Evolutionary conservation across 495 filamentous ascomycete genomes (phyloP), one percentile per base, ranked within the genome.

Genomic region (Penicillium pulvis): DNA sequence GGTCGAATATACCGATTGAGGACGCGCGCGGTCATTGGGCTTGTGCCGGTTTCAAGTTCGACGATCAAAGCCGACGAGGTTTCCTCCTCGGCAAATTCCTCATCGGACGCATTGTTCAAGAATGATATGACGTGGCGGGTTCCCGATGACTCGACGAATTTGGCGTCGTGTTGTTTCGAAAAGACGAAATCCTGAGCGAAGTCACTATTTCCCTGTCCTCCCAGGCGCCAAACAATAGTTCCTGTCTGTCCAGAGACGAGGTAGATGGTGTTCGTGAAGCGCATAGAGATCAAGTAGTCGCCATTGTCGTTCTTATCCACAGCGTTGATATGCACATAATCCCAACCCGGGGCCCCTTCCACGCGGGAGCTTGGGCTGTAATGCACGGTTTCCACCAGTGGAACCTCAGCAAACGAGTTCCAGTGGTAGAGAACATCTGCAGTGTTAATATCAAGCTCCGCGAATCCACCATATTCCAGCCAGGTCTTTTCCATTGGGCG

Each of bases 311-410:
- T 78, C 67, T 83, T 82, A 65, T 85, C 83, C 44, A 85, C 74
- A n/a, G 80, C 78, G 66, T 85, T 85, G 62, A 85, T 78, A 60
- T 85, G 83, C 67, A 85, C 82, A 65, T 83, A 85, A 60, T 87
- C 82, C 79, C 80, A 84, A 7, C 67, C 74, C 1, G 69, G 72
- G 2, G 45, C 39, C 26, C 44, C 64, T 41, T 68, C 63, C 1
- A 61, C 51, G 4, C 28, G 24, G 16, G 61, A 59, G n/a, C 12
- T 10, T 4, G 35, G 53, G 19, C 30, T 2, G 42, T 69, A 67
- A 33, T 71, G 63, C 12, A 76, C 57, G 17, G 50, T 58, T 60
- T 74, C 74, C 4, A 26, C 16, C 5, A 78, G 53, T 51, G 66
- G 63, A 53, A 79, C 52, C 49, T 75, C 71, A 49, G 76, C 70